phyloP scores from a whole-genome alignment of 164 flowering plant species.

The Annona squamosa region DNA sequence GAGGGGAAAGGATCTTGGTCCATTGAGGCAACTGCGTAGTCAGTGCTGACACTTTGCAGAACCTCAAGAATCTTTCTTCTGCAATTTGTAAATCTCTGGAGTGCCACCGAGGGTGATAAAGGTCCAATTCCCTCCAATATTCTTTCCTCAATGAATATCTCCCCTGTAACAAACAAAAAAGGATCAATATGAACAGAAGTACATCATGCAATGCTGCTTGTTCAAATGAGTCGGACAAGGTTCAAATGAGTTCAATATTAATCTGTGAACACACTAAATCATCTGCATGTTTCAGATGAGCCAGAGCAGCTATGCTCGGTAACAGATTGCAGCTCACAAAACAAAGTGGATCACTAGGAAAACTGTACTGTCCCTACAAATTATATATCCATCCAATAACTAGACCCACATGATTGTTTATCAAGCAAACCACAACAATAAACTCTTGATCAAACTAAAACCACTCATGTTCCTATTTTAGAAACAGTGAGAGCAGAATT shows the following conservation, averaged over 20 bases:
- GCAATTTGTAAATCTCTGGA: slow-evolving; percentile 83
- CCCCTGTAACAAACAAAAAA: slow-evolving; percentile 46
- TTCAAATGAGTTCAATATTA: background rate
- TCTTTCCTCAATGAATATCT: slow-evolving; percentile 65
- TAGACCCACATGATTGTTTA: background rate
- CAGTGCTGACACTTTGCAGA: slow-evolving; percentile 67
- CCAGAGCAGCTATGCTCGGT: background rate
- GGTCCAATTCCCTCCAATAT: slow-evolving; percentile 85
- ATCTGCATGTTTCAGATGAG: background rate
- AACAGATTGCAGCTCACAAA: background rate
- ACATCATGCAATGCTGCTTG: background rate
- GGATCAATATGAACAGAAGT: background rate
- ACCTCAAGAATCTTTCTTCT: slow-evolving; percentile 85
- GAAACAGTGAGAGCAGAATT: background rate
- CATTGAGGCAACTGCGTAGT: slow-evolving; percentile 77
- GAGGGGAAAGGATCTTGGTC: slow-evolving; percentile 72
- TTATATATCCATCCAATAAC: background rate
- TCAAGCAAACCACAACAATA: background rate
- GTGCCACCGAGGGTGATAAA: slow-evolving; percentile 93
- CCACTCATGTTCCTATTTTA: background rate
- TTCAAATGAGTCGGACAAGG: background rate
- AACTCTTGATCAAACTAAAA: background rate
- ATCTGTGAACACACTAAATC: background rate
- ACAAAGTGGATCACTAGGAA: background rate
- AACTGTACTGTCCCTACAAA: background rate